Base-by-base conservation (phyloP, 2,329 filamentous ascomycete genomes). In the Paradendryphiella salina region DNA sequence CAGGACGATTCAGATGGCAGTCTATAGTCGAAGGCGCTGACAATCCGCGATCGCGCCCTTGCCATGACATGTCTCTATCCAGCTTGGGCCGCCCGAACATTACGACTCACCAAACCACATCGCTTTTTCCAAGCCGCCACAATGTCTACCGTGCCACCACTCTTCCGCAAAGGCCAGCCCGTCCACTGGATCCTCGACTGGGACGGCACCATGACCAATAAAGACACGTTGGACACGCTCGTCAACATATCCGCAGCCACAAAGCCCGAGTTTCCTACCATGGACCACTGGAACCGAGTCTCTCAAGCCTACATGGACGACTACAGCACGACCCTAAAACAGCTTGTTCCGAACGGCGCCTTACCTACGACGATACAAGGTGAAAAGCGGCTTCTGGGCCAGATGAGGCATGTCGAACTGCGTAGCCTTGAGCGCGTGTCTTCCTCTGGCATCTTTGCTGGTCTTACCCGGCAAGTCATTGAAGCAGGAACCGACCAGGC, bases 141-240 rank as follows among this genome's bases (percentile, higher is more conserved):
- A 41, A 65, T 61, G 63, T 50, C 57, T 17, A 35, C 53, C 21
- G 50, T 44, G 8, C 7, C 7, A 32, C 34, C 26, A 13, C 18
- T 23, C 13, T 9, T 43, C 9, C 26, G 40, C 9, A 52, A 36
- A 15, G 23, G 9, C 29, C 32, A 44, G 14, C 58, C 62, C 14
- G 59, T 75, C 11, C 69, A 73, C 36, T 68, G 75, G 58, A 56
- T 79, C 6, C 62, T 79, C 11, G 78, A 80, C 61, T 79, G 74
- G 69, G 78, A 80, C 56, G 76, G 76, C 46, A 79, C 77, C 0
- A 60, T 79, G 21, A 79, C 77, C 10, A 57, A 61, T 33, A 67
- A 67, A 17, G 78, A 80, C 56, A 79, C 77, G 0, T 70, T 79
- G 41, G 59, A 72, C n/a, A 47, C 74, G 11, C 68, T 79, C 8